Evolutionary conservation across 2,329 filamentous ascomycete species (phyloP), one percentile per base, ranked within the genome.

Genomic region (Fusarium abutilonis): DNA sequence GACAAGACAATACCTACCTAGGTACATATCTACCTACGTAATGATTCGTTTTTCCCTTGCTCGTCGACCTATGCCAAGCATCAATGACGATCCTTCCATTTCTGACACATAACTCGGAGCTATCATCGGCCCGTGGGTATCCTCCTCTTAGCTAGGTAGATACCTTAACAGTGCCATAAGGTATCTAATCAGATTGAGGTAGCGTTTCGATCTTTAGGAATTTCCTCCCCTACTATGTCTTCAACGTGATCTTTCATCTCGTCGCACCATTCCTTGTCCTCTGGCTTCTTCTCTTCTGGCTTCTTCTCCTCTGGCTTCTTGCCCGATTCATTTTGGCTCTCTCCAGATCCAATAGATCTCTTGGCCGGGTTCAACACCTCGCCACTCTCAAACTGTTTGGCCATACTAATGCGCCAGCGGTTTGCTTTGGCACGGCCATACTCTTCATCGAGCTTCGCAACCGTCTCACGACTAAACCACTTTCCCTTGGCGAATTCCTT

Each of bases 1-100:
- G 66, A 69, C 68, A 58, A 41, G 46, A 9, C 31, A 39, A 54
- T 19, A 19, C 19, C 19, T 19, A 19, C 19, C 19, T 19, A 19
- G 31, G 31, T 11, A 31, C 9, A 31, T 31, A 31, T 9, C 64
- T 69, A 69, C 60, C 52, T 57, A 53, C 66, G 63, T 66, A 68
- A 63, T 63, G 44, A 56, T 56, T 46, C 40, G 28, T 36, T 46
- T 46, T 52, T 43, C 58, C 58, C 52, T 56, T 19, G 19, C 4
- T 4, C 19, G 36, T 56, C 56, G 44, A 38, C 55, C 49, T 23
- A 14, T 21, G 1, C 34, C 43, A 21, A 19, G 19, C 19, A 19
- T 34, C 8, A 32, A 47, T 46, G 41, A 53, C 54, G 28, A 32
- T 32, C 17, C 14, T 36, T 41, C 11, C 21, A 47, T 43, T 15